These are phyloP conservation scores for Saccharomycopsis sp. DNA, from an alignment of 805 yeast genomes.

Conservation along the genomic window DNA sequence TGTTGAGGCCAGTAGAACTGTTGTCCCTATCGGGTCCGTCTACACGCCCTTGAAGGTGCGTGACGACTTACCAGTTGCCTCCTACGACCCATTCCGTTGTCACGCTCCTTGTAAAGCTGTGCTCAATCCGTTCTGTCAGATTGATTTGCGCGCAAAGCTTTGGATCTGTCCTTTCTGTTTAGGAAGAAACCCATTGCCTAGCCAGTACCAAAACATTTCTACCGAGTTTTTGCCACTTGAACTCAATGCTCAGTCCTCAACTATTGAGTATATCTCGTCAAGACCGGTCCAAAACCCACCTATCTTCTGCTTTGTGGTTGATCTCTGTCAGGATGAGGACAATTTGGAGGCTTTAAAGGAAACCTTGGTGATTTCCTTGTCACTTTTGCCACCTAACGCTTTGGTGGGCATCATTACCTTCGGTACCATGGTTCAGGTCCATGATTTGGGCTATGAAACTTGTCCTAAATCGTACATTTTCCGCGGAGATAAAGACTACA, in stretches of 20 bases:
- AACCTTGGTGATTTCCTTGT: constrained; percentile 63
- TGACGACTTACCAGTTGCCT: constrained; percentile 68
- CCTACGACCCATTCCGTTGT: constrained; percentile 82
- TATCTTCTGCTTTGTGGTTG: constrained; percentile 77
- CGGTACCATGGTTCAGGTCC: constrained; percentile 87
- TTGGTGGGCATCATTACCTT: constrained; percentile 80
- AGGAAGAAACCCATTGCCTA: constrained; percentile 72
- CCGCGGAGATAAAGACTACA: constrained; percentile 83
- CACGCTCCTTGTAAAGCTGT: constrained; percentile 74
- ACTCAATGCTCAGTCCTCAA: constrained; percentile 57
- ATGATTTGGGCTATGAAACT: constrained; percentile 65
- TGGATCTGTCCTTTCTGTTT: constrained; percentile 88
- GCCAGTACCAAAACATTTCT: constrained; percentile 70
- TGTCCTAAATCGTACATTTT: constrained; percentile 75
- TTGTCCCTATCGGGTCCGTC: constrained; percentile 88
- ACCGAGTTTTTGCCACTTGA: constrained; percentile 79
- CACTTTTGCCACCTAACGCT: constrained; percentile 79
- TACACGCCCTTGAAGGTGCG: constrained; percentile 89
- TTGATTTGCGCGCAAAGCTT: constrained; percentile 65
- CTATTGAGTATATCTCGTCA: constrained; percentile 78
- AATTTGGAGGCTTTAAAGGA: constrained; percentile 80
- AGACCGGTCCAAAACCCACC: constrained; percentile 84
- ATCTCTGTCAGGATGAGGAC: constrained; percentile 84
- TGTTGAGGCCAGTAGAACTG: constrained; percentile 83
- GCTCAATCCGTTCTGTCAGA: constrained; percentile 78